Percentiles rank a stretch among this genome's conserved stretches.
Evolutionary conservation across 441 rosid genomes (phyloP).

Genomic region (Erysimum cheiri): DNA sequence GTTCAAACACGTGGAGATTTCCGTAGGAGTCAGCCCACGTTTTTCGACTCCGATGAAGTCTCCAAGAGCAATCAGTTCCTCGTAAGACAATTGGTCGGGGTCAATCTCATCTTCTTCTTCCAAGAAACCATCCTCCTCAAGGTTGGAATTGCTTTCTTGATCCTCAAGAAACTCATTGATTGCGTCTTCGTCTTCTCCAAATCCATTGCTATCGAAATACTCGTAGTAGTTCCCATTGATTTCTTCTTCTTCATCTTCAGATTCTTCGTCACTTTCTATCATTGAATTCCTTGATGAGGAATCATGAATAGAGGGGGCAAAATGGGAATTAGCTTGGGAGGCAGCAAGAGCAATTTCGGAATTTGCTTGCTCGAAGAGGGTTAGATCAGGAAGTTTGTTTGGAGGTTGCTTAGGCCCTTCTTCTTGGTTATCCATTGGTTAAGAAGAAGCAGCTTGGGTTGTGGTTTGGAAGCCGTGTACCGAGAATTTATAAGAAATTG

Average conservation of each 20-base stretch:
- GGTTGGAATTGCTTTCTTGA: constrained; percentile 50
- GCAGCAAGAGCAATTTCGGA: constrained; percentile 58
- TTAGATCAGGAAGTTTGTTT: constrained; percentile 46
- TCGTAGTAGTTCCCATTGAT: constrained; percentile 47
- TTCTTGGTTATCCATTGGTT: constrained; percentile 24
- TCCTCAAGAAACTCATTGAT: constrained; percentile 53
- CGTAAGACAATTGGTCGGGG: constrained; percentile 72
- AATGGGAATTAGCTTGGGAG: constrained; percentile 48
- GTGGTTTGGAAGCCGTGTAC: constrained; percentile 24
- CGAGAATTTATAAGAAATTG: constrained; percentile 9
- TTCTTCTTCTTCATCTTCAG: constrained; percentile 33
- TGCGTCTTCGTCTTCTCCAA: constrained; percentile 41
- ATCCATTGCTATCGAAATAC: constrained; percentile 48
- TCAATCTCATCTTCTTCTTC: constrained; percentile 71
- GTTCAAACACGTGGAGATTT: constrained; percentile 54
- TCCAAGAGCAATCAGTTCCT: constrained; percentile 72
- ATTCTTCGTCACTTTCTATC: constrained; percentile 53
- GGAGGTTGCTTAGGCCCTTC: constrained; percentile 49
- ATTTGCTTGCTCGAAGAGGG: constrained; percentile 52
- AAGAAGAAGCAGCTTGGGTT: constrained; percentile 14
- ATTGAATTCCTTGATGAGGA: constrained; percentile 41
- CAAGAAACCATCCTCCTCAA: constrained; percentile 49
- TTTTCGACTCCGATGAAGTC: constrained; percentile 72
- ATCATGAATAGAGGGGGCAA: constrained; percentile 44
- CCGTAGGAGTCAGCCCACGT: constrained; percentile 54